Evolutionary conservation across 257 asterid species (phyloP).

Genomic region (Phtheirospermum japonicum): DNA sequence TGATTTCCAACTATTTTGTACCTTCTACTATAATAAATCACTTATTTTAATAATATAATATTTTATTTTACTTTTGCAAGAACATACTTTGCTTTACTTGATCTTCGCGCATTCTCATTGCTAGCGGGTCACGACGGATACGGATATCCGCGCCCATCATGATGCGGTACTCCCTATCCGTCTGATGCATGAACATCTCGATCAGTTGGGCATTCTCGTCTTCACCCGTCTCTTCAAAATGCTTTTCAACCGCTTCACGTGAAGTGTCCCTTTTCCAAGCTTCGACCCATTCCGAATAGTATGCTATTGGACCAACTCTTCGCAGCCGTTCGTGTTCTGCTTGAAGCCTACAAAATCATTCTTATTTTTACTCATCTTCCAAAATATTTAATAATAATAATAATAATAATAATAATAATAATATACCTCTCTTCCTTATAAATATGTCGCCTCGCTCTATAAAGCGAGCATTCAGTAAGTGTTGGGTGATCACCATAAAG

Average conservation of each 20-base stretch:
- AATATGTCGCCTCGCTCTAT: constrained; percentile 3
- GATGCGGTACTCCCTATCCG: constrained; percentile 1
- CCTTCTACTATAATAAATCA: background rate
- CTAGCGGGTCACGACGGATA: background rate
- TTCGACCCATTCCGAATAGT: constrained; percentile 6
- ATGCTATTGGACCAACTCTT: background rate
- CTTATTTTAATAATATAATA: too few relatives aligned
- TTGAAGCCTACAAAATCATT: background rate
- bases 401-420: background rate
- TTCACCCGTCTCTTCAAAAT: background rate
- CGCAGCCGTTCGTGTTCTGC: background rate
- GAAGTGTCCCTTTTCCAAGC: constrained; percentile 5
- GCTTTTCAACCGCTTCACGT: background rate
- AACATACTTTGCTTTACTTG: constrained; percentile 1
- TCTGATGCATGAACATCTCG: constrained; percentile 6
- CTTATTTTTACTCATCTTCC: background rate
- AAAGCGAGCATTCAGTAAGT: constrained; percentile 6
- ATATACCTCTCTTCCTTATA: constrained; percentile 7
- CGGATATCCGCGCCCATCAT: constrained; percentile 6
- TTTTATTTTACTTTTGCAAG: too few relatives aligned
- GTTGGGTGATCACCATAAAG: constrained; percentile 2
- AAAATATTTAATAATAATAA: too few relatives aligned
- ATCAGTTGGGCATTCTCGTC: background rate
- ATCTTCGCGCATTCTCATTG: constrained; percentile 8
- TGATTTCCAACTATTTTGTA: background rate